Conservation (phyloP, 108 stramenopile genomes). For the Pseudonitzschia pungens region DNA sequence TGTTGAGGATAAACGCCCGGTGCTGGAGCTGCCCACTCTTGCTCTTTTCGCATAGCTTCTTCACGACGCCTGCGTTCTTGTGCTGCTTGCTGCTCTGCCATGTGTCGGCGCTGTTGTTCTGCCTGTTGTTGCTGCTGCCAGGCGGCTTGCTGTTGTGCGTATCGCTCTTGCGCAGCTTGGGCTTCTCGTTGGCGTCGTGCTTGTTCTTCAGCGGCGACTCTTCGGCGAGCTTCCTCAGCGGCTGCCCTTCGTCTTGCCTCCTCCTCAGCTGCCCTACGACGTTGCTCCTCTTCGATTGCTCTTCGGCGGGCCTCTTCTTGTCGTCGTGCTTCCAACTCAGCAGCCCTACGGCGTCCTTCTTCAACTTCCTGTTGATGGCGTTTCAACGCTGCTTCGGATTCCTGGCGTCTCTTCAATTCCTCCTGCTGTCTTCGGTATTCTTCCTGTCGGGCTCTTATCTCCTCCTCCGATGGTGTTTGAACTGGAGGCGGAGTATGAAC, state of each 20-base stretch:
- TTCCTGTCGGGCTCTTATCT: constrained; percentile 16
- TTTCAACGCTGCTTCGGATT: constrained; percentile 32
- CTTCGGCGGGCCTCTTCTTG: neutral
- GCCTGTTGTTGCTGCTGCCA: constrained; percentile 37
- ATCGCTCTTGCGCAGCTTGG: constrained; percentile 35
- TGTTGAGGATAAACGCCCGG: constrained; percentile 11
- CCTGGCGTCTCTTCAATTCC: constrained; percentile 35
- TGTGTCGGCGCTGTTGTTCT: constrained; percentile 44
- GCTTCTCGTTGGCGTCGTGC: constrained; percentile 23
- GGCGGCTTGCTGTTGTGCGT: constrained; percentile 37
- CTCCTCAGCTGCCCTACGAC: constrained; percentile 15
- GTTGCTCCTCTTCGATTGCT: constrained; percentile 15
- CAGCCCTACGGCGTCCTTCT: constrained; percentile 18
- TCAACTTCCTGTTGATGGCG: constrained; percentile 38
- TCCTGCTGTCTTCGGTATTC: constrained; percentile 24
- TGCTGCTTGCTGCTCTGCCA: constrained; percentile 63
- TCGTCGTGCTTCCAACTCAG: constrained; percentile 18
- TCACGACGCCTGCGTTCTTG: constrained; percentile 41
- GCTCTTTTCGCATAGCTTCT: constrained; percentile 50
- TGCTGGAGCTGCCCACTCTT: constrained; percentile 21
- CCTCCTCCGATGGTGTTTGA: constrained; percentile 1
- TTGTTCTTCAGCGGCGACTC: constrained; percentile 24
- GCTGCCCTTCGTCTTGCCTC: constrained; percentile 10
- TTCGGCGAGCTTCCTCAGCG: constrained; percentile 19
- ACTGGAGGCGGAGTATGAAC: neutral